Conservation (phyloP, 176 grass and related monocot genomes). For the Sorghum bicolor region Sorghum_bicolor_NCBIv3 NC_012872.2:63665501-63666000, state of each 20-base stretch:
- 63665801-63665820: conserved; percentile 38
- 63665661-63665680: not conserved
- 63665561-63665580: not conserved
- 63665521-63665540: not conserved
- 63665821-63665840: conserved; percentile 30
- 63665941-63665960: conserved; percentile 13
- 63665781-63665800: conserved; percentile 66
- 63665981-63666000: conserved; percentile 33
- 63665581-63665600: not conserved
- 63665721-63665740: not conserved
- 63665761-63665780: not conserved
- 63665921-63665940: conserved; percentile 26
- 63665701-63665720: not conserved
- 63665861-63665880: conserved; percentile 25
- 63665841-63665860: conserved; percentile 35
- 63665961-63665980: conserved; percentile 52
- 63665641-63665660: not conserved
- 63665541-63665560: not conserved
- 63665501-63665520: conserved; percentile 2
- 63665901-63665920: conserved; percentile 4
- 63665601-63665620: not conserved
- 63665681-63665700: conserved; percentile 1
- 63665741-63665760: not conserved
- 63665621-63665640: not conserved
- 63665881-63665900: conserved; percentile 20